These are phyloP conservation scores for Fistulinella prunicolor DNA, from an alignment of 768 basidiomycete species.

Conservation along the genomic window DNA sequence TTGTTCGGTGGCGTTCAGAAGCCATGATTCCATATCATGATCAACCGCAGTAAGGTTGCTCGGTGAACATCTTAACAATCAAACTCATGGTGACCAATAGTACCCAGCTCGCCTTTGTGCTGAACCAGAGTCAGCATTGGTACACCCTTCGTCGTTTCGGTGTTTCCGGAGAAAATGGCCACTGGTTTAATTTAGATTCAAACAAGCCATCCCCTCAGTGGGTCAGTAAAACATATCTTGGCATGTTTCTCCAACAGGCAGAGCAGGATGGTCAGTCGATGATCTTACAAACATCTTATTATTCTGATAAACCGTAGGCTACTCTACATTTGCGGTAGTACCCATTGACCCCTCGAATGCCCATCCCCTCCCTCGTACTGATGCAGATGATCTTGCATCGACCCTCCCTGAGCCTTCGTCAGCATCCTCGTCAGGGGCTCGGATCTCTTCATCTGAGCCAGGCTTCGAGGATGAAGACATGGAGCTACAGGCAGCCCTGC, in stretches of 20 bases:
- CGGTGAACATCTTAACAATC: not conserved
- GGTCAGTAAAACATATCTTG: slow-evolving; percentile 79
- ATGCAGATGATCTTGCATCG: slow-evolving; percentile 69
- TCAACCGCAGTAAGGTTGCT: slow-evolving; percentile 64
- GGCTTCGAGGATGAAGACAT: slow-evolving; percentile 81
- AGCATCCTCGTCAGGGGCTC: slow-evolving; percentile 11
- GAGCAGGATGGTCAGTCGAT: slow-evolving; percentile 70
- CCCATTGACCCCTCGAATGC: slow-evolving; percentile 55
- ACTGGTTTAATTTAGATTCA: slow-evolving; percentile 92
- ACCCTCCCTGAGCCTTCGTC: slow-evolving; percentile 52
- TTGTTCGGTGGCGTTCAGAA: slow-evolving; percentile 83
- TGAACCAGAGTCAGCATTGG: slow-evolving; percentile 89
- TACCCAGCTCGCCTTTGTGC: slow-evolving; percentile 80
- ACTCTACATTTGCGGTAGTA: slow-evolving; percentile 75
- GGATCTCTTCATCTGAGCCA: slow-evolving; percentile 7
- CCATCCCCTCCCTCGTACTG: slow-evolving; percentile 55
- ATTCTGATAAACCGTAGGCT: slow-evolving; percentile 47
- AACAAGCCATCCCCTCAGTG: slow-evolving; percentile 69
- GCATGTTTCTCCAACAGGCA: slow-evolving; percentile 84
- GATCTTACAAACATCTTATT: not conserved
- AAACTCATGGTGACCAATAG: slow-evolving; percentile 37
- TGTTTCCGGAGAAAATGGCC: slow-evolving; percentile 44
- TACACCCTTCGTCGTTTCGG: slow-evolving; percentile 85
- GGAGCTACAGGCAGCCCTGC: slow-evolving; percentile 83
- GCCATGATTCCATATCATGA: slow-evolving; percentile 74